Conservation (phyloP, 345 rosid genomes). For the Pistacia atlantica region DNA sequence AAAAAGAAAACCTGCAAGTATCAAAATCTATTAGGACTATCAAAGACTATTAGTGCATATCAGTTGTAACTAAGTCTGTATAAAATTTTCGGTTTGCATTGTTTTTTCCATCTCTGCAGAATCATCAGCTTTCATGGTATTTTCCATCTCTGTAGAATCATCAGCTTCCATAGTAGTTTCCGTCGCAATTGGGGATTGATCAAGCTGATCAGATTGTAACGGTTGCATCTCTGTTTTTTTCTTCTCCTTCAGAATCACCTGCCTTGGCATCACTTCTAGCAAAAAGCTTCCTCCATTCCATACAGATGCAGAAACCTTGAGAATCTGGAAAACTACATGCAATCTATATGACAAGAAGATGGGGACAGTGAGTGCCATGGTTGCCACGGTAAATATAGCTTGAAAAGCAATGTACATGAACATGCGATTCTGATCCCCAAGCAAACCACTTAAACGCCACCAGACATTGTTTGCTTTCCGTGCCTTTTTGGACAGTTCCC, state of each 20-base stretch:
- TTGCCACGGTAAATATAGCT: slow-evolving; percentile 84
- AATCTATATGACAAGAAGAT: slow-evolving; percentile 78
- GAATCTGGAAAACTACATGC: slow-evolving; percentile 72
- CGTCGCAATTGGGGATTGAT: slow-evolving; percentile 8
- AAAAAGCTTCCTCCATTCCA: slow-evolving; percentile 97
- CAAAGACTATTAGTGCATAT: background rate
- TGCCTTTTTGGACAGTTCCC: slow-evolving; percentile 90
- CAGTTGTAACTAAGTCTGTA: background rate
- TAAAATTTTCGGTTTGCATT: too few species aligned
- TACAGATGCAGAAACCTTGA: slow-evolving; percentile 83
- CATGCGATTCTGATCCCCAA: slow-evolving; percentile 82
- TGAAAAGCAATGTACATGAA: slow-evolving; percentile 80
- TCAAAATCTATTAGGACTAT: background rate
- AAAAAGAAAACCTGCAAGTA: background rate
- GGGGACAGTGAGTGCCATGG: slow-evolving; percentile 91
- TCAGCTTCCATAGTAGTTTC: slow-evolving; percentile 14
- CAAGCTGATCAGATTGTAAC: slow-evolving; percentile 18
- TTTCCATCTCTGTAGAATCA: slow-evolving; percentile 17
- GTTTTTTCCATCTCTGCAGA: slow-evolving; percentile 7
- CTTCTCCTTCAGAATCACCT: slow-evolving; percentile 83
- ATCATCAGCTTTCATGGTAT: background rate
- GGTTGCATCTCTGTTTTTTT: slow-evolving; percentile 50
- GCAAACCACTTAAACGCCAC: slow-evolving; percentile 86
- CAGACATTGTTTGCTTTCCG: slow-evolving; percentile 81
- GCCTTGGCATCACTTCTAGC: slow-evolving; percentile 85